Percentiles rank a stretch among this genome's conserved stretches.
Evolutionary conservation across 164 flowering plant genomes (phyloP).

Genomic region (Brasenia schreberi): DNA sequence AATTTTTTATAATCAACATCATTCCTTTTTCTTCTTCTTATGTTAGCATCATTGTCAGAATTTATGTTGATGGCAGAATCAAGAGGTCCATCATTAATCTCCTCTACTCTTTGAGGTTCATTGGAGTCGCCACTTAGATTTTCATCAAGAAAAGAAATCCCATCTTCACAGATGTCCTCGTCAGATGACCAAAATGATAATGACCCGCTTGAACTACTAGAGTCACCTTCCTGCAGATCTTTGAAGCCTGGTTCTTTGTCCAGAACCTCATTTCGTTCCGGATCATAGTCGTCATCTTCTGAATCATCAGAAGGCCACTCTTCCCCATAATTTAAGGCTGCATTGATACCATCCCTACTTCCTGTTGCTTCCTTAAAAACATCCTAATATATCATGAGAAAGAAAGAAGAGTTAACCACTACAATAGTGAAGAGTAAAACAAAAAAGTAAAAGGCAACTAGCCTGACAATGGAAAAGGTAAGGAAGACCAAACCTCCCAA

Average conservation of each 20-base stretch:
- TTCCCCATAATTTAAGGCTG: conserved; percentile 31
- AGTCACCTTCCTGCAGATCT: conserved; percentile 29
- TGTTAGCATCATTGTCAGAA: conserved; percentile 35
- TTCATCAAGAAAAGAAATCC: conserved; percentile 10
- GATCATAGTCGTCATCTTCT: conserved; percentile 83
- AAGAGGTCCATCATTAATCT: neutral
- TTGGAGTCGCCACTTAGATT: conserved; percentile 4
- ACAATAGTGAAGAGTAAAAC: neutral
- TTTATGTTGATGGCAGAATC: conserved; percentile 10
- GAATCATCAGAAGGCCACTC: conserved; percentile 99
- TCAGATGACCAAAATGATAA: conserved; percentile 39
- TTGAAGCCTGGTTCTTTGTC: conserved; percentile 23
- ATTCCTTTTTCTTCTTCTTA: conserved; percentile 42
- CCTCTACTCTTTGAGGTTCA: neutral
- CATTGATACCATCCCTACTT: conserved; percentile 31
- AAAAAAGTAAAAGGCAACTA: neutral
- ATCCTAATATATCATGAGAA: conserved; percentile 33
- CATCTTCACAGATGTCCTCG: conserved; percentile 24
- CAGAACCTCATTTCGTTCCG: conserved; percentile 39
- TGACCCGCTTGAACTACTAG: conserved; percentile 34
- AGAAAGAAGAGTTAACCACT: neutral
- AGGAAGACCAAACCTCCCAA: conserved; percentile 56
- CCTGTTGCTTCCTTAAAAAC: conserved; percentile 78
- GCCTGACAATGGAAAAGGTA: neutral
- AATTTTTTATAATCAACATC: conserved; percentile 74